Evolutionary conservation across 495 filamentous ascomycete genomes (phyloP).

Genomic region (Apodospora peruviana): DNA sequence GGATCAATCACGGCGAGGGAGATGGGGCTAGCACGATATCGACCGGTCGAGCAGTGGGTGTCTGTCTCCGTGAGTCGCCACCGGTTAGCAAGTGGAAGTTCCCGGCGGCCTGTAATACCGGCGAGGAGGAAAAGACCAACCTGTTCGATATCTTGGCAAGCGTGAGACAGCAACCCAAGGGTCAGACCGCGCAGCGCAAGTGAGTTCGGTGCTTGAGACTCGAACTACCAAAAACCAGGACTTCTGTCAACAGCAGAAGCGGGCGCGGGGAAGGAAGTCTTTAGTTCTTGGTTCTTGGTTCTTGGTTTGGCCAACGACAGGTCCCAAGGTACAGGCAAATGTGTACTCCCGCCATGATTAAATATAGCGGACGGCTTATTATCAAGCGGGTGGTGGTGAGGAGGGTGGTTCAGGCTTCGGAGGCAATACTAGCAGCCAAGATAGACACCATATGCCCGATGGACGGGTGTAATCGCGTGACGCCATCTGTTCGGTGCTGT

Average conservation of each 20-base stretch:
- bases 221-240: background rate
- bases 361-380: slow-evolving; percentile 22
- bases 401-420: background rate
- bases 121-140: background rate
- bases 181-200: background rate
- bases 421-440: slow-evolving; percentile 11
- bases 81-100: background rate
- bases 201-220: background rate
- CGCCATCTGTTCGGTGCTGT: slow-evolving; percentile 15
- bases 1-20: background rate
- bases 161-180: background rate
- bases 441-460: slow-evolving; percentile 8
- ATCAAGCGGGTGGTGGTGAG: background rate
- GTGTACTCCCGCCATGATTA: slow-evolving; percentile 18
- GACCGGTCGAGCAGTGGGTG: background rate
- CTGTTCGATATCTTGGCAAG: background rate
- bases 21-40: background rate
- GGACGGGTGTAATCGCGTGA: slow-evolving; percentile 22
- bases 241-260: background rate
- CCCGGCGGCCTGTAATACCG: background rate
- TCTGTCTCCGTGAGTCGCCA: background rate
- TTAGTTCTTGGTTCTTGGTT: background rate
- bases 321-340: slow-evolving; percentile 5
- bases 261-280: background rate
- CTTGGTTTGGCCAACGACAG: background rate